Conservation (phyloP, 441 rosid genomes). For the Hura crepitans region DNA sequence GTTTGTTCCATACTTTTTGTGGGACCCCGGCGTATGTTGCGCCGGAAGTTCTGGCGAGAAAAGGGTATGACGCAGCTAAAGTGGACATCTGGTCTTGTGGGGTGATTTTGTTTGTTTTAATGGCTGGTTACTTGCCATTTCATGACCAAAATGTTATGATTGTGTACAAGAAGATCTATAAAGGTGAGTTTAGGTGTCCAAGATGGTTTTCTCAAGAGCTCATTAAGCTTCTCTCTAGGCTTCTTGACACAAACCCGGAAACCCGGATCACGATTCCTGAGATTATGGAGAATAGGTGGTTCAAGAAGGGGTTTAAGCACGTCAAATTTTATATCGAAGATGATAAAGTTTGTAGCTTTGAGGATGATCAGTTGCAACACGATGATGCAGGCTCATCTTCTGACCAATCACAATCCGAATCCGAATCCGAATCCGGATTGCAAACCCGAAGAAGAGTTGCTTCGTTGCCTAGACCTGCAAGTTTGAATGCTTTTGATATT, state of each 20-base stretch:
- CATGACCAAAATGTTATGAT: conserved; percentile 73
- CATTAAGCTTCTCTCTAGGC: conserved; percentile 36
- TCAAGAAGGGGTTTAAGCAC: conserved; percentile 75
- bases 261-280: conserved; percentile 59
- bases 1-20: conserved; percentile 78
- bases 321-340: conserved; percentile 72
- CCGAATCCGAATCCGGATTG: conserved; percentile 40
- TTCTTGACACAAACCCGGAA: conserved; percentile 65
- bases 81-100: conserved; percentile 93
- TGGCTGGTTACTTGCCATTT: conserved; percentile 85
- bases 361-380: conserved; percentile 31
- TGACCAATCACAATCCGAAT: conserved; percentile 53
- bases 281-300: conserved; percentile 71
- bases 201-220: conserved; percentile 84
- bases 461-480: conserved; percentile 63
- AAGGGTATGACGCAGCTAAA: conserved; percentile 80
- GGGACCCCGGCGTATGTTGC: conserved; percentile 92
- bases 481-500: conserved; percentile 79
- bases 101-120: conserved; percentile 65
- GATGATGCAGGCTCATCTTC: conserved; percentile 42
- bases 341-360: conserved; percentile 56
- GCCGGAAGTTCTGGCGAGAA: conserved; percentile 73
- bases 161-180: conserved; percentile 81
- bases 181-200: conserved; percentile 74
- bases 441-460: conserved; percentile 40